These are phyloP conservation scores for Arxiozyma telluris DNA, from an alignment of 1,139 yeast species.

Conservation along the genomic window DNA sequence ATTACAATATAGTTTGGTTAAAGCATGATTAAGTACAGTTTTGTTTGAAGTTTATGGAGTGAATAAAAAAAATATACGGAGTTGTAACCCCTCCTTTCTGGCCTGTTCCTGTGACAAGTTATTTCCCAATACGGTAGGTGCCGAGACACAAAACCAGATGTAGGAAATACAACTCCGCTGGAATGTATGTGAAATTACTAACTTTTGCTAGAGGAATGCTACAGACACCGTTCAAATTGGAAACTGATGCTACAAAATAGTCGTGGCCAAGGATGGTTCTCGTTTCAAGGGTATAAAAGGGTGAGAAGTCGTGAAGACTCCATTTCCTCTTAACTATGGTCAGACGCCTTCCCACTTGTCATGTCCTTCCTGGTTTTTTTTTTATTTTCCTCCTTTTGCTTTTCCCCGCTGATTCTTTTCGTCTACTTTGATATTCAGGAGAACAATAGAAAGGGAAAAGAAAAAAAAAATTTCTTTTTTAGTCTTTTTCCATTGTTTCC, in stretches of 20 bases:
- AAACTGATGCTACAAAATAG: not conserved
- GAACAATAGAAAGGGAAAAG: not conserved
- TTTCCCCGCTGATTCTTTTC: not conserved
- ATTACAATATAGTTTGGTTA: too few species aligned
- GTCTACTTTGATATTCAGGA: not conserved
- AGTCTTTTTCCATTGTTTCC: not conserved
- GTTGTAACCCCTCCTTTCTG: not conserved
- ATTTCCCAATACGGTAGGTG: not conserved
- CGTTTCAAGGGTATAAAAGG: not conserved
- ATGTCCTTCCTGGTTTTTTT: too few species aligned
- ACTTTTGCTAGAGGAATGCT: not conserved
- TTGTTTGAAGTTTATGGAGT: too few species aligned
- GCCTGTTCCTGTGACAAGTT: not conserved
- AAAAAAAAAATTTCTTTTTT: too few species aligned
- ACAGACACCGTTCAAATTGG: slow-evolving; percentile 1
- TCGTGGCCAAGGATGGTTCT: not conserved
- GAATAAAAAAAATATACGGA: not conserved
- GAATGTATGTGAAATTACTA: not conserved
- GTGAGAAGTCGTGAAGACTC: too few species aligned
- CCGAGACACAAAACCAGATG: not conserved
- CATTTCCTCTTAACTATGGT: not conserved
- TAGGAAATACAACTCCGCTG: not conserved
- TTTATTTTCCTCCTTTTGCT: too few species aligned
- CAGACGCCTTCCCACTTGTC: not conserved
- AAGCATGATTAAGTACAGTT: too few species aligned